Conservation (phyloP, 164 flowering plant genomes). For the Aristolochia contorta region DNA sequence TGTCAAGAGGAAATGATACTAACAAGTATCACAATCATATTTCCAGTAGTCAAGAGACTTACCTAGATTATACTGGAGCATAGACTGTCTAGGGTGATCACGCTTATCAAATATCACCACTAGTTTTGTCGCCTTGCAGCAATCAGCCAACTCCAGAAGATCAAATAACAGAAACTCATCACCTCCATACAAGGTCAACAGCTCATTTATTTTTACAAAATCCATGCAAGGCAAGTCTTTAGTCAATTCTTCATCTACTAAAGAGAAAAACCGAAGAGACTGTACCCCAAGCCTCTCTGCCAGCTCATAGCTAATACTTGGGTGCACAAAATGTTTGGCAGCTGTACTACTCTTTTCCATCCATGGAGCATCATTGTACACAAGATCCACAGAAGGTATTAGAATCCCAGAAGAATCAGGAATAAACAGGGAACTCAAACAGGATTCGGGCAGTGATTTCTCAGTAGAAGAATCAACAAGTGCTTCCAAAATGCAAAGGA, state of each 20-base stretch:
- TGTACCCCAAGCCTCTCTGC: slow-evolving; percentile 73
- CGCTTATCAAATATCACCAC: slow-evolving; percentile 81
- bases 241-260: slow-evolving; percentile 78
- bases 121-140: slow-evolving; percentile 75
- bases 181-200: slow-evolving; percentile 50
- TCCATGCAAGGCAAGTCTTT: slow-evolving; percentile 93
- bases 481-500: slow-evolving; percentile 75
- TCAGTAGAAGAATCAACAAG: slow-evolving; percentile 58
- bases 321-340: slow-evolving; percentile 63
- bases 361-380: slow-evolving; percentile 98
- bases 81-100: slow-evolving; percentile 68
- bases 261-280: slow-evolving; percentile 74
- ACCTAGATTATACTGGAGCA: slow-evolving; percentile 93
- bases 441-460: slow-evolving; percentile 30
- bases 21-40: too few species aligned
- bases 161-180: slow-evolving; percentile 70
- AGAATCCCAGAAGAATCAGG: slow-evolving; percentile 80
- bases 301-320: slow-evolving; percentile 69
- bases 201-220: slow-evolving; percentile 49
- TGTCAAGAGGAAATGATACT: too few species aligned
- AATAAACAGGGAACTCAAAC: slow-evolving; percentile 33
- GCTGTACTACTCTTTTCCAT: slow-evolving; percentile 46
- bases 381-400: slow-evolving; percentile 43
- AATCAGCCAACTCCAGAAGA: slow-evolving; percentile 92
- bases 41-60: slow-evolving; percentile 3